Evolutionary conservation across 768 basidiomycete genomes (phyloP), one percentile per base, ranked within the genome.

Genomic region (Pulveroboletus frians): DNA sequence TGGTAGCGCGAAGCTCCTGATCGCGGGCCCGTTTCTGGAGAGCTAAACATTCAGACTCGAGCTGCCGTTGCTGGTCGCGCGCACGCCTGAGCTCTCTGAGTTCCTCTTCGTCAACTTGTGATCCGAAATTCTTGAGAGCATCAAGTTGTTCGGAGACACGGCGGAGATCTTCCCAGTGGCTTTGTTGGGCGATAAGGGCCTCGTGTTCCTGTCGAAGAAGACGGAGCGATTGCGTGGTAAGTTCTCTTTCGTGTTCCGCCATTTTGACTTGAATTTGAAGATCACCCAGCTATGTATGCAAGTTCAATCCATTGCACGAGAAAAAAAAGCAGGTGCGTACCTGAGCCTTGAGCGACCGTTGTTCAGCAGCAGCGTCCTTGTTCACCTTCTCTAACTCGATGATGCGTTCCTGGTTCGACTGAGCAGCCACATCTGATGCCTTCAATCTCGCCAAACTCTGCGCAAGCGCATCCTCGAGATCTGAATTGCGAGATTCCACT

Each of bases 141-240:
- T 88, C 84, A 27, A 92, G 79, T 65, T 91, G 85, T 58, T 88
- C 85, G 3, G 81, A 75, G 2, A 83, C 77, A 40, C 77, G 79
- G 23, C 75, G 83, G 18, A 91, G 73, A 38, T 83, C 79, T n/a
- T 88, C 85, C 88, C 86, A 90, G 46, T 86, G 80, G n/a, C 65
- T 73, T 59, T 86, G 83, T 55, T 91, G 85, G 21, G 76, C 69
- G 1, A 73, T 40, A 15, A 87, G 69, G 21, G 74, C 70, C 37
- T 87, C 81, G 49, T 81, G 74, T 47, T 86, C 81, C 60, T 73
- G 76, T 59, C 79, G 81, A 31, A 89, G 73, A 15, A 67, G 55
- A 35, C 68, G 65, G 15, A 85, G 69, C 20, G 78, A 73, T 44
- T 80, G 76, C 4, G 70, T 56, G 0, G 79, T 71, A 13, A 75